These are phyloP conservation scores for Diaporthe sp. DNA, from an alignment of 2,329 filamentous ascomycete species.

Conservation along the genomic window DNA sequence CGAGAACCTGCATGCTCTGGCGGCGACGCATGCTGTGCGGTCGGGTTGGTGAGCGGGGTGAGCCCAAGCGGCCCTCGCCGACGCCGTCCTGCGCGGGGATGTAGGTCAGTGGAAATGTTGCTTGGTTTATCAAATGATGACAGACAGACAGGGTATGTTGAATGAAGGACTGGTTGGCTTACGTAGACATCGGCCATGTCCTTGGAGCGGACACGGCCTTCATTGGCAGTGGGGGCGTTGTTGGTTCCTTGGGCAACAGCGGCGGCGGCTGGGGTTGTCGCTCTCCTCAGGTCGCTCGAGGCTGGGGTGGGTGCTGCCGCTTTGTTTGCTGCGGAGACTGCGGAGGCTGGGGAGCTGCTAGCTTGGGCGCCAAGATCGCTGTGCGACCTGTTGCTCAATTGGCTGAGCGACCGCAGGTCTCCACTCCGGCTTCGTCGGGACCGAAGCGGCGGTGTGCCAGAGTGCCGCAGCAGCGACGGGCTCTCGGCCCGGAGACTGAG, in stretches of 20 bases:
- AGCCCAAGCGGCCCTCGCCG: slow-evolving; percentile 88
- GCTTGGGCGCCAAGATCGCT: slow-evolving; percentile 45
- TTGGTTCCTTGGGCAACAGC: slow-evolving; percentile 45
- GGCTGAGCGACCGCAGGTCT: slow-evolving; percentile 80
- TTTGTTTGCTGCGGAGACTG: slow-evolving; percentile 41
- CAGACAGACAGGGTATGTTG: slow-evolving; percentile 41
- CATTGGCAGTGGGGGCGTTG: slow-evolving; percentile 82
- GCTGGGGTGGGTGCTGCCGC: slow-evolving; percentile 40
- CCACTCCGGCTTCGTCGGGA: slow-evolving; percentile 77
- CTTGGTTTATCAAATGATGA: neutral
- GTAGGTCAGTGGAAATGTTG: slow-evolving; percentile 40
- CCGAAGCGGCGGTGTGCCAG: slow-evolving; percentile 77
- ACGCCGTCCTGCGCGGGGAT: slow-evolving; percentile 81
- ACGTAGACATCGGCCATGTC: slow-evolving; percentile 96
- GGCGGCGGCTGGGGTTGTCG: slow-evolving; percentile 37
- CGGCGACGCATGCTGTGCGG: slow-evolving; percentile 96
- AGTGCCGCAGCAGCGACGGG: slow-evolving; percentile 65
- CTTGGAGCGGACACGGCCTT: slow-evolving; percentile 85
- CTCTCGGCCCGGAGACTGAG: slow-evolving; percentile 74
- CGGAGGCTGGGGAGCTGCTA: slow-evolving; percentile 44
- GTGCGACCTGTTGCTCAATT: slow-evolving; percentile 56
- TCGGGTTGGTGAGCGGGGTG: slow-evolving; percentile 91
- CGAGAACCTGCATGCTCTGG: slow-evolving; percentile 96
- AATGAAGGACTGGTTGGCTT: slow-evolving; percentile 65
- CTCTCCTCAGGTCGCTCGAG: slow-evolving; percentile 38